A percentile compares a stretch with the other conserved stretches of the same genome.
Evolutionary conservation across 225 moss, liverwort and hornwort species (phyloP).

Genomic region (Anthoceros angustus): DNA sequence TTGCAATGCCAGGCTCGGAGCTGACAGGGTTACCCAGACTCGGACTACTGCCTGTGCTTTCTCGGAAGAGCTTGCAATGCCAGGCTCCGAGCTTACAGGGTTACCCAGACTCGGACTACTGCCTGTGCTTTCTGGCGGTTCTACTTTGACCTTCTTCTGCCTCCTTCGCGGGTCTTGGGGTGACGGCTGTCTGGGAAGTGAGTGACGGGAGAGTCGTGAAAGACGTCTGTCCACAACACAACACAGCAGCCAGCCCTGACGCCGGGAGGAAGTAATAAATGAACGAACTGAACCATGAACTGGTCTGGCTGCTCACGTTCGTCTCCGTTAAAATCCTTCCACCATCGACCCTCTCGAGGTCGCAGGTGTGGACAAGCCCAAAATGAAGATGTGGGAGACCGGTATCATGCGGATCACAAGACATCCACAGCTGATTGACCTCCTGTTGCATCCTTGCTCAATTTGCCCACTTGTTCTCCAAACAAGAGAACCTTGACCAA

Average conservation of each 20-base stretch:
- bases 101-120: neutral
- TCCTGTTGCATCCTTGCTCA: neutral
- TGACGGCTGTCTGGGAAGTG: no score
- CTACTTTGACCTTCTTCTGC: neutral
- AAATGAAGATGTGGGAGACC: constrained; percentile 90
- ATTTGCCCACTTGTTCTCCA: neutral
- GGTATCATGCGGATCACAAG: constrained; percentile 93
- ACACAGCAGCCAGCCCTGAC: no score
- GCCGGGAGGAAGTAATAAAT: no score
- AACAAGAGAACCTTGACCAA: neutral
- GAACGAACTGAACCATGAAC: no score
- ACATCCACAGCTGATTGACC: constrained; percentile 65
- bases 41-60: neutral
- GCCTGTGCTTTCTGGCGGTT: neutral
- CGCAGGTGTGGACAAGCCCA: constrained; percentile 93
- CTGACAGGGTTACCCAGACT: neutral
- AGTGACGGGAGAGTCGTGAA: no score
- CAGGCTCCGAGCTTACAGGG: neutral
- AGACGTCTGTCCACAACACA: no score
- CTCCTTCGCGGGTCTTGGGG: neutral
- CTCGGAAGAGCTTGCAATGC: neutral
- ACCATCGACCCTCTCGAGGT: constrained; percentile 96
- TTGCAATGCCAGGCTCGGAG: neutral
- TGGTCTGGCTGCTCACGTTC: constrained; percentile 70
- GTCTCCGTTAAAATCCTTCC: constrained; percentile 78